Evolutionary conservation across 768 basidiomycete species (phyloP), one percentile per base, ranked within the genome.

Genomic region (Suillus alpinus): DNA sequence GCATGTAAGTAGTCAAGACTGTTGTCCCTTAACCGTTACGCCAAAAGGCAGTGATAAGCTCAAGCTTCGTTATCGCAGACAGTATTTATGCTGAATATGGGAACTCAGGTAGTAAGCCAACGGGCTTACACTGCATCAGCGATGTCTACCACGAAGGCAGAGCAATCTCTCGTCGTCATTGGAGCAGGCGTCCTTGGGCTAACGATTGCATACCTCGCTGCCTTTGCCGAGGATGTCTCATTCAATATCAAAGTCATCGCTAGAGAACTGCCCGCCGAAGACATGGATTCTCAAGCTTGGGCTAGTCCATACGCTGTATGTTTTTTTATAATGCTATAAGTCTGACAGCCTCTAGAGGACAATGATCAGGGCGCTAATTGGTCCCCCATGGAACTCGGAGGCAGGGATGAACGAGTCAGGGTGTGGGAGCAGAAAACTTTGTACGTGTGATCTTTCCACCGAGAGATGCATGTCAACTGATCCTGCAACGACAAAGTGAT

Each of bases 281-380:
- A 73, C 40, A 70, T 67, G 66, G 71, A 74, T 51, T 81, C 79
- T 3, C 80, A 80, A 57, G 79, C 74, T 6, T 83, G 78, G 71
- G 72, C 81, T 8, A 82, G 78, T 57, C 81, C 82, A n/a, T 83
- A 81, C 70, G 81, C 81, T 60, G 81, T 81, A 62, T 57, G 78
- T 70, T 49, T 29, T 37, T 55, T 36, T 13, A 40, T 16, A 26
- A 18, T 43, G 10, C 57, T 34, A 20, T 8, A 39, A 37, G 14
- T 14, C 57, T 14, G 13, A 16, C 29, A 47, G n/a, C 18, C 2
- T 55, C 36, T 18, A 26, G n/a, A 55, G 31, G 12, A 61, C 23
- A 37, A 5, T 26, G 26, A 26, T 1, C 52, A 82, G 81, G 81
- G 80, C 14, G 81, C 80, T 32, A 75, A 78, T 61, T 83, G 81